Percentiles rank a stretch among this genome's conserved stretches.
phyloP scores from a whole-genome alignment of 2,329 filamentous ascomycete species.

The Pseudogymnoascus sp. region DNA sequence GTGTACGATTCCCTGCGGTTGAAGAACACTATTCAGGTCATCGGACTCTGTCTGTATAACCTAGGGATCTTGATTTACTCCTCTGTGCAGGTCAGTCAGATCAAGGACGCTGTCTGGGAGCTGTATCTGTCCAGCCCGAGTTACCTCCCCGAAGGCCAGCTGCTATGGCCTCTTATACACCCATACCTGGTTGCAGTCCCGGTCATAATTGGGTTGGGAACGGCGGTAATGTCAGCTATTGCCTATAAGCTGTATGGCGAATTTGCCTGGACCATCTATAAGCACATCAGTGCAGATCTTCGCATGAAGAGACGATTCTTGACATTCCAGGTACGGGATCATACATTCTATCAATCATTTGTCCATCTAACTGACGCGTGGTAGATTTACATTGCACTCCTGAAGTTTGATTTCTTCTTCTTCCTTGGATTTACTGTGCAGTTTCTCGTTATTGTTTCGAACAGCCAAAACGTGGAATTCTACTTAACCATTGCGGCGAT shows the following conservation, averaged over 20 bases:
- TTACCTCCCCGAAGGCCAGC: constrained; percentile 22
- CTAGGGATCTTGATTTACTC: constrained; percentile 87
- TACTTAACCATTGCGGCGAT: constrained; percentile 82
- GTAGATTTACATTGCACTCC: constrained; percentile 90
- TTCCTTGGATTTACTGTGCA: constrained; percentile 98
- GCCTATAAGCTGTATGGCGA: constrained; percentile 97
- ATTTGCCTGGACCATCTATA: constrained; percentile 99
- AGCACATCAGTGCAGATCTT: constrained; percentile 95
- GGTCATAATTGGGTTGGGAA: constrained; percentile 69
- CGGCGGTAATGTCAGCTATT: constrained; percentile 63
- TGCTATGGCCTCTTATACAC: constrained; percentile 62
- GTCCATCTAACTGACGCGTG: constrained; percentile 2
- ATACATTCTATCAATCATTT: background rate
- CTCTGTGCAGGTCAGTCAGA: constrained; percentile 86
- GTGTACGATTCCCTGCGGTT: constrained; percentile 88
- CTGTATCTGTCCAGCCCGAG: constrained; percentile 42
- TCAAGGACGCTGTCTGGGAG: constrained; percentile 59
- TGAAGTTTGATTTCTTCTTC: constrained; percentile 99
- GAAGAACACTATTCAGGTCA: constrained; percentile 98
- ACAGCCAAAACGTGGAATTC: constrained; percentile 63
- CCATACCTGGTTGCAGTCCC: constrained; percentile 82
- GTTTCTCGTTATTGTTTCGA: constrained; percentile 85
- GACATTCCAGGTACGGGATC: constrained; percentile 71
- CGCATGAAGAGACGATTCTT: constrained; percentile 95
- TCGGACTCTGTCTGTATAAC: constrained; percentile 90